Evolutionary conservation across 352 stramenopile genomes (phyloP).

Genomic region (Blastocystis sp.): DNA sequence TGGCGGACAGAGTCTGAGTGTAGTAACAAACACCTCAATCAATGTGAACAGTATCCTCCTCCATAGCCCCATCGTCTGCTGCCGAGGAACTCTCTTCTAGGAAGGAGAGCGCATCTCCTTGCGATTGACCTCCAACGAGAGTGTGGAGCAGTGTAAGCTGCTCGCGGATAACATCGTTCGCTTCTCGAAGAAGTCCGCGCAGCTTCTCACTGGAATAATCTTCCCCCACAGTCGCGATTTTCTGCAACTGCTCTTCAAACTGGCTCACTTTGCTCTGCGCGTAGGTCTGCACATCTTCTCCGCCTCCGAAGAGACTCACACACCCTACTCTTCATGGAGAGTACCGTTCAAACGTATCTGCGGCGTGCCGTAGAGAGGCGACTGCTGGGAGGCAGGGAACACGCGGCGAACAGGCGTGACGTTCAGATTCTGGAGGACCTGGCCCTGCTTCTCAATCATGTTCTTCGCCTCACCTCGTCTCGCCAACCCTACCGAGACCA

Average conservation of each 20-base stretch:
- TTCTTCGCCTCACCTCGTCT: neutral
- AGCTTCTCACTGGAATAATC: conserved; percentile 25
- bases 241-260: conserved; percentile 44
- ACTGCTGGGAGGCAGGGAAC: neutral
- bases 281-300: conserved; percentile 3
- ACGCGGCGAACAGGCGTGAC: neutral
- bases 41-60: neutral
- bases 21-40: neutral
- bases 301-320: conserved; percentile 26
- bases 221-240: neutral
- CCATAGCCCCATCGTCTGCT: neutral
- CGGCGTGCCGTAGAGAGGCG: neutral
- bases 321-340: neutral
- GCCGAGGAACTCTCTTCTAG: neutral
- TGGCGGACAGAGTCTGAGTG: neutral
- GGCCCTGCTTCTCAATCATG: conserved; percentile 22
- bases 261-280: conserved; percentile 35
- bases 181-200: neutral
- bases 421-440: neutral
- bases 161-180: conserved; percentile 39
- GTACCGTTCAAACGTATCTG: neutral
- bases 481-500: neutral
- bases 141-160: conserved; percentile 17
- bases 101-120: conserved; percentile 38
- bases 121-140: neutral